Percentiles rank a stretch among this genome's conserved stretches.
Conservation (phyloP, 2,329 filamentous ascomycete species). For the Beauveria rudraprayagi region DNA sequence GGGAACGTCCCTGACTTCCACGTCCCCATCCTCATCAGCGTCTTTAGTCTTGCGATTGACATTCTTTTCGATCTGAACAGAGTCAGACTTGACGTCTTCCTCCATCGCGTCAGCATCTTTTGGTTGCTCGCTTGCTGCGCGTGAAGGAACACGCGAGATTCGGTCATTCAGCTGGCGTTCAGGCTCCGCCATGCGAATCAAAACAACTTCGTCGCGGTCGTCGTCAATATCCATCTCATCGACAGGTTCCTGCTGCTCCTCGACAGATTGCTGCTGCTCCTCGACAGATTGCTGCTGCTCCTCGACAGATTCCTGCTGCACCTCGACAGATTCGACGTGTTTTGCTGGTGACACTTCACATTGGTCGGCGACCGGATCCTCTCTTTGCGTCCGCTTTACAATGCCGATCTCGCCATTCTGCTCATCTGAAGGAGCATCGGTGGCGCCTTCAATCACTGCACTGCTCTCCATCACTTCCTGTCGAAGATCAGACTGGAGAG, state of each 20-base stretch:
- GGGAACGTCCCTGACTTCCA: background rate
- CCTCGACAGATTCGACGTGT: background rate
- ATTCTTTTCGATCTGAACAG: background rate
- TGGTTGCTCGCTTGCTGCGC: background rate
- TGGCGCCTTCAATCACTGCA: background rate
- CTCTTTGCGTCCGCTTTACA: background rate
- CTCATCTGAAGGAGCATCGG: conserved; percentile 6
- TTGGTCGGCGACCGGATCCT: background rate
- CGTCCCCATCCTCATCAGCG: background rate
- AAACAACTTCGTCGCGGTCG: background rate
- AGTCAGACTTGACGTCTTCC: background rate
- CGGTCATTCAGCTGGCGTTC: background rate
- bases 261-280: background rate
- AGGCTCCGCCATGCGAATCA: background rate
- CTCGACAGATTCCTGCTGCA: background rate
- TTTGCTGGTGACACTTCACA: background rate
- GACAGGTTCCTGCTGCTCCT: background rate
- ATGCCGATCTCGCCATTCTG: background rate
- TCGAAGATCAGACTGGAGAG: background rate
- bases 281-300: background rate
- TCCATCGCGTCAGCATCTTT: background rate
- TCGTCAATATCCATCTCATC: conserved; percentile 8
- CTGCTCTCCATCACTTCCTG: background rate
- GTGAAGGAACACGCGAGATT: background rate
- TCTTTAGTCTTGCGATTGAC: background rate